phyloP scores from a whole-genome alignment of 306 rosid species.

The Prunus armeniaca region DNA sequence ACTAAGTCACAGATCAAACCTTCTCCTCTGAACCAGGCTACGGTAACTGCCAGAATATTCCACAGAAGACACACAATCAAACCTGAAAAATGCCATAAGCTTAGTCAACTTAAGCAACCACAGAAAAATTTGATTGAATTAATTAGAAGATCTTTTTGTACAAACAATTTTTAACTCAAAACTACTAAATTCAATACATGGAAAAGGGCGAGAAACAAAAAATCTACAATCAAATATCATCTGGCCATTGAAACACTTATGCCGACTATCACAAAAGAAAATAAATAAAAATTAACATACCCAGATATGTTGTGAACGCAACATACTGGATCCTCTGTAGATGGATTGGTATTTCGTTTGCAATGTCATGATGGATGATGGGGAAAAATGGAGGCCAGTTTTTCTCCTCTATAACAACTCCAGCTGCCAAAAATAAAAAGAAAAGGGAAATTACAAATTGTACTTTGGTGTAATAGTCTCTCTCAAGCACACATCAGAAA shows the following conservation, averaged over 20 bases:
- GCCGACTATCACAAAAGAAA: background rate
- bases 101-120: constrained; percentile 13
- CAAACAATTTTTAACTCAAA: background rate
- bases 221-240: constrained; percentile 17
- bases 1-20: constrained; percentile 43
- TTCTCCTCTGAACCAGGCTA: constrained; percentile 86
- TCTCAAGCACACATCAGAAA: constrained; percentile 23
- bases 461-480: constrained; percentile 7
- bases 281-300: constrained; percentile 39
- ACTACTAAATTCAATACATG: background rate
- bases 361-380: constrained; percentile 90
- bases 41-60: constrained; percentile 77
- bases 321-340: constrained; percentile 81
- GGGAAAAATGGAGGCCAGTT: constrained; percentile 95
- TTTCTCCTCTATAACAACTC: constrained; percentile 76
- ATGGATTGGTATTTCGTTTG: constrained; percentile 86
- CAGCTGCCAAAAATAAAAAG: constrained; percentile 53
- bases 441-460: constrained; percentile 2
- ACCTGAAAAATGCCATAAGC: constrained; percentile 51
- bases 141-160: background rate
- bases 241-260: background rate
- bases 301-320: constrained; percentile 87
- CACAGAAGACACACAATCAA: constrained; percentile 65
- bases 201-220: background rate
- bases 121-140: background rate